Evolutionary conservation across 2,329 filamentous ascomycete species (phyloP), one percentile per base, ranked within the genome.

Genomic region (Stemphylium lycopersici): DNA sequence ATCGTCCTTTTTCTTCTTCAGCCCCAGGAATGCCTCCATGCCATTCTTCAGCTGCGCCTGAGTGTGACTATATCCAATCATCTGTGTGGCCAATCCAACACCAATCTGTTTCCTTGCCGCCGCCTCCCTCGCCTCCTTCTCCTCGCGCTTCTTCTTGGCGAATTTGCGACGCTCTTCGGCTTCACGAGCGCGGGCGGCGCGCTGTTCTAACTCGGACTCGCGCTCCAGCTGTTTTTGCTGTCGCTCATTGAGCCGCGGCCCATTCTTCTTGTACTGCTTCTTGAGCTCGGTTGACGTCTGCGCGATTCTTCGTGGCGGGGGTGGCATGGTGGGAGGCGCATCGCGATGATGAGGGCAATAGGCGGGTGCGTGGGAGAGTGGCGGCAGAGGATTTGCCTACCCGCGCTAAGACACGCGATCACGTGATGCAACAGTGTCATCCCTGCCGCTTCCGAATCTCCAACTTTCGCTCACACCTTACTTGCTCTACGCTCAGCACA

Each of bases 31-130:
- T 0, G 68, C 61, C 50, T 76, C 72, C 74, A 77, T 76, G 16
- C 69, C 72, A 24, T 50, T 68, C 58, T 77, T 77, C 56, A 76
- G 46, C 49, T 65, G 59, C 34, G 67, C 69, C 57, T 77, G 75
- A 0, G 70, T 74, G 29, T 70, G 71, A 42, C 65, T 75, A 42
- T 69, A 77, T n/a, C 75, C 75, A 44, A 70, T 65, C 24, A 76
- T 40, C 52, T 77, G 75, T 5, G 75, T 77, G 6, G 75, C 75
- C 16, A 74, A 42, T 3, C 75, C 70, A 2, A 76, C 56, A 1
- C 74, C 75, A 16, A 66, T 51, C 34, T 67, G 63, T 26, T 63
- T 60, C 33, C 73, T 62, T 3, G 58, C 62, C 11, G 68, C 57
- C 10, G 53, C 58, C 29, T 76, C 73, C 36, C 71, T 73, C 31